Percentiles rank a stretch among this genome's conserved stretches.
Conservation (phyloP, 768 basidiomycete genomes). For the Russula sp. region DNA sequence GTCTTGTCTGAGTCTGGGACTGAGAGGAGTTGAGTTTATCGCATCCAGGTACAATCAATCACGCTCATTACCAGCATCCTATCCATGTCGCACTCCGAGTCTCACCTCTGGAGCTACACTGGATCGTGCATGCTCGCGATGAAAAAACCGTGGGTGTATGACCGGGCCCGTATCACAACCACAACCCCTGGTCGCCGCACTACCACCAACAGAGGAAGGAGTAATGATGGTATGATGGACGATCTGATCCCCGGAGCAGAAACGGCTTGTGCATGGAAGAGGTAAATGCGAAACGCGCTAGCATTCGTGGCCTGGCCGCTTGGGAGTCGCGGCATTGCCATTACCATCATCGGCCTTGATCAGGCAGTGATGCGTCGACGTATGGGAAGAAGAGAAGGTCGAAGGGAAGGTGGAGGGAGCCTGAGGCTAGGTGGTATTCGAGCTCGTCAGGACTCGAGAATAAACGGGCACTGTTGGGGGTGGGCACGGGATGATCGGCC, state of each 20-base stretch:
- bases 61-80: neutral
- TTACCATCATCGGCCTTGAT: too few relatives aligned
- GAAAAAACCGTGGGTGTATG: slow-evolving; percentile 1
- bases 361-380: neutral
- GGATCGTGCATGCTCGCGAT: slow-evolving; percentile 7
- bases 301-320: neutral
- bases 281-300: slow-evolving; percentile 20
- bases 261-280: slow-evolving; percentile 3
- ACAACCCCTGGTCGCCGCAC: neutral
- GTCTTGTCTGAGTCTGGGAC: too few relatives aligned
- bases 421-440: slow-evolving; percentile 5
- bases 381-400: neutral
- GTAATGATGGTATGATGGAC: neutral
- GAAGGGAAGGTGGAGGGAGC: neutral
- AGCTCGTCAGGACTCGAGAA: slow-evolving; percentile 17
- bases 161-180: neutral
- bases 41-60: neutral
- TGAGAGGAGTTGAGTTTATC: neutral
- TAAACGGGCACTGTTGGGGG: neutral
- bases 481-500: too few relatives aligned
- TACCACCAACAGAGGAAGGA: neutral
- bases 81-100: too few relatives aligned
- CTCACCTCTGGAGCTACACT: neutral
- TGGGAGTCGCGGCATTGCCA: slow-evolving; percentile 10
- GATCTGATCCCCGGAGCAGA: slow-evolving; percentile 8